Conservation (phyloP, 441 rosid species). For the Mallotus repandus region DNA sequence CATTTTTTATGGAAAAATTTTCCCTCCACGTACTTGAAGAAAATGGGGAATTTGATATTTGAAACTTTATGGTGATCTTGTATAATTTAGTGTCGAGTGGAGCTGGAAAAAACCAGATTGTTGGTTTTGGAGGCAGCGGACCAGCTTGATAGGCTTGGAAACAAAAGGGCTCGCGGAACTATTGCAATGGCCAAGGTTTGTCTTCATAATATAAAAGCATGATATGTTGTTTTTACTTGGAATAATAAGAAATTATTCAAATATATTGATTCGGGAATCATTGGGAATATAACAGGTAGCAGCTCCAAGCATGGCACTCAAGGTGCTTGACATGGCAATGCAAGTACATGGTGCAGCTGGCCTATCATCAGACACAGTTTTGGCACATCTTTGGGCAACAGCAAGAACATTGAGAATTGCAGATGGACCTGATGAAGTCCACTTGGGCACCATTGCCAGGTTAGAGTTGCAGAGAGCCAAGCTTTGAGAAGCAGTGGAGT, state of each 20-base stretch:
- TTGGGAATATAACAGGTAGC: constrained; percentile 60
- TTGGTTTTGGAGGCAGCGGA: constrained; percentile 91
- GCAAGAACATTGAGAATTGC: constrained; percentile 88
- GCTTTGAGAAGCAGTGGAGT: constrained; percentile 38
- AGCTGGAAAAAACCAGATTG: constrained; percentile 79
- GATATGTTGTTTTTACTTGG: not conserved
- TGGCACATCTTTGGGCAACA: constrained; percentile 90
- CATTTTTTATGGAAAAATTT: not conserved
- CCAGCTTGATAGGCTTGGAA: constrained; percentile 86
- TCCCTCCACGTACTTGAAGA: not conserved
- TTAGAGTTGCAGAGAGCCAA: constrained; percentile 78
- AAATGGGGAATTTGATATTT: not conserved
- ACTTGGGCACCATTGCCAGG: constrained; percentile 86
- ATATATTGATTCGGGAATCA: not conserved
- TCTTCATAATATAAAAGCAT: not conserved
- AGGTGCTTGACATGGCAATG: constrained; percentile 85
- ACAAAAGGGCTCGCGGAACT: constrained; percentile 75
- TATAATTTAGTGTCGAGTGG: constrained; percentile 67
- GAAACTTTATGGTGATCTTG: not conserved
- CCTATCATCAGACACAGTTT: constrained; percentile 70
- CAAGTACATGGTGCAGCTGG: constrained; percentile 95
- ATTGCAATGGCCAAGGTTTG: constrained; percentile 94
- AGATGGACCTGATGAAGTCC: constrained; percentile 97
- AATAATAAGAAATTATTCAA: not conserved
- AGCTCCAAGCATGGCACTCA: constrained; percentile 88